These are phyloP conservation scores for Ceratopteris richardii DNA, from an alignment of 75 land plant species.

Conservation along the genomic window DNA sequence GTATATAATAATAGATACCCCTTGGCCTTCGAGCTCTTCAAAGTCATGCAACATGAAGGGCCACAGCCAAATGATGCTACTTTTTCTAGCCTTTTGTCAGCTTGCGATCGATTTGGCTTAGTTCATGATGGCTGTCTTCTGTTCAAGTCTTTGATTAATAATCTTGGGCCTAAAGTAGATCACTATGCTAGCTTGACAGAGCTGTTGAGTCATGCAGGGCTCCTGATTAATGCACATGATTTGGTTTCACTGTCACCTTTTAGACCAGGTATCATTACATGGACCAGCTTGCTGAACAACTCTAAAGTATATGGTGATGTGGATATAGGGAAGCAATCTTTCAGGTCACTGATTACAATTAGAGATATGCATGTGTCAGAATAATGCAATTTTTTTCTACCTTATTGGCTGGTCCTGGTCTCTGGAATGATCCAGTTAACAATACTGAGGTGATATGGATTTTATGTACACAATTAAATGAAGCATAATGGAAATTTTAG, in stretches of 20 bases:
- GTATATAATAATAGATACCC: conserved; percentile 26
- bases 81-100: conserved; percentile 43
- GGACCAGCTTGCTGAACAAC: neutral
- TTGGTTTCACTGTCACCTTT: neutral
- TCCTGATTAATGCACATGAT: neutral
- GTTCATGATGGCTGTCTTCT: neutral
- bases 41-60: conserved; percentile 21
- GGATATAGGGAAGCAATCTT: no score
- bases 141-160: neutral
- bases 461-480: no score
- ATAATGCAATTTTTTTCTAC: no score
- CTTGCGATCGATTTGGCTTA: conserved; percentile 22
- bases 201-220: neutral
- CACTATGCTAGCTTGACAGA: conserved; percentile 4
- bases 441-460: no score
- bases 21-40: conserved; percentile 48
- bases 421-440: no score
- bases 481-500: no score
- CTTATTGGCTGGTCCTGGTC: no score
- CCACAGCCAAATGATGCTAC: conserved; percentile 58
- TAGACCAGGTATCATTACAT: no score
- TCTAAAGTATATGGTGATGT: neutral
- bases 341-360: no score
- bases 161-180: neutral
- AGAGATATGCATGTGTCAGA: no score